Evolutionary conservation across 352 stramenopile genomes (phyloP).

Genomic region (Pythium grandisporangium): DNA sequence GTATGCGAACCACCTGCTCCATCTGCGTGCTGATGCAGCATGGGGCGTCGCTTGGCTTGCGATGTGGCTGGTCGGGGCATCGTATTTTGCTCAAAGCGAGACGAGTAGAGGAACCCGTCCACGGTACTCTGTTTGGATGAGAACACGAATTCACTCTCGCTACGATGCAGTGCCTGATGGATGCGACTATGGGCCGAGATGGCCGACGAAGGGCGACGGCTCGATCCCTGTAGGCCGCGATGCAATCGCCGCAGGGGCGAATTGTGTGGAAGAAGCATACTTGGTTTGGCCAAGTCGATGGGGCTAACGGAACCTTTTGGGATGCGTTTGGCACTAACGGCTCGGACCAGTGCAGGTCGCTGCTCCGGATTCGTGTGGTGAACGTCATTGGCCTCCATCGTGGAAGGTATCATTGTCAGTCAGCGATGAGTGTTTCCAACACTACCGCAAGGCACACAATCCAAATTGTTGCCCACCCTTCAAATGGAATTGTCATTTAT

Average conservation of each 20-base stretch:
- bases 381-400: too few relatives aligned
- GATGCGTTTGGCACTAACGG: too few relatives aligned
- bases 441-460: too few relatives aligned
- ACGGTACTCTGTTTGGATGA: constrained; percentile 31
- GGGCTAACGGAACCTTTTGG: too few relatives aligned
- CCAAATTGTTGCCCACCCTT: too few relatives aligned
- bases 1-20: not conserved
- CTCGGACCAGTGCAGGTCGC: too few relatives aligned
- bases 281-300: constrained; percentile 1
- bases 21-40: not conserved
- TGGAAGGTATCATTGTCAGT: not conserved
- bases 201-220: constrained; percentile 29
- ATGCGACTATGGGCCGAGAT: constrained; percentile 41
- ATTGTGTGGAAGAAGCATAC: too few relatives aligned
- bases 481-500: too few relatives aligned
- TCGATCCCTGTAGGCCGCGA: not conserved
- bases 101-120: constrained; percentile 45
- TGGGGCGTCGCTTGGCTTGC: not conserved
- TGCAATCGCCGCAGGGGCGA: too few relatives aligned
- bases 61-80: constrained; percentile 11
- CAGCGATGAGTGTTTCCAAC: too few relatives aligned
- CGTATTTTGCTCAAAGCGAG: constrained; percentile 37
- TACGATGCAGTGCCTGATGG: constrained; percentile 42
- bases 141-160: constrained; percentile 45
- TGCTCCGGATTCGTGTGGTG: too few relatives aligned